A percentile compares a stretch with the other conserved stretches of the same genome.
These are phyloP conservation scores for Incumbomyces delicatus DNA, from an alignment of 2,329 filamentous ascomycete genomes.

Conservation along the genomic window DNA sequence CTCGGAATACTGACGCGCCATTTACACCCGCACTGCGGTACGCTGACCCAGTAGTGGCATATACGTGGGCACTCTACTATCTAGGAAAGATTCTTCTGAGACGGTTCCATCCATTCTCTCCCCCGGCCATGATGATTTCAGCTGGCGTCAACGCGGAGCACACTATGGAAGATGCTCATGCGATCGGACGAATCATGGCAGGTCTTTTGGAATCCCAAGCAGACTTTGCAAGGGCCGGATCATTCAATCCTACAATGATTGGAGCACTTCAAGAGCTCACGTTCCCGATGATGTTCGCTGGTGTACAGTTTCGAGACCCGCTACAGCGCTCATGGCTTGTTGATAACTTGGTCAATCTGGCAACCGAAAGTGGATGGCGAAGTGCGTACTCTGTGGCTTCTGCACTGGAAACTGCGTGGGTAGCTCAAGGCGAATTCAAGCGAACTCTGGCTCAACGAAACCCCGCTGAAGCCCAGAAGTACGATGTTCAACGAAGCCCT, in stretches of 20 bases:
- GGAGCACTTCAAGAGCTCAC: constrained; percentile 73
- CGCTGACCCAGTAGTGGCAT: constrained; percentile 75
- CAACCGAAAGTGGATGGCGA: constrained; percentile 76
- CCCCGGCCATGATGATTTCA: constrained; percentile 78
- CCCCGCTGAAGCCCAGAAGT: constrained; percentile 6
- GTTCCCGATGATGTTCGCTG: constrained; percentile 79
- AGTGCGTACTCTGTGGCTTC: constrained; percentile 70
- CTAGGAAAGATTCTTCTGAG: constrained; percentile 76
- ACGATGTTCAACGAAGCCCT: too few species aligned
- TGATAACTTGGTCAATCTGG: constrained; percentile 62
- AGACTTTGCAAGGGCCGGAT: constrained; percentile 23
- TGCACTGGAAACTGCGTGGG: constrained; percentile 79
- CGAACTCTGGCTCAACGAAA: constrained; percentile 28
- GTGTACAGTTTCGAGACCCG: constrained; percentile 63
- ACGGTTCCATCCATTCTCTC: constrained; percentile 79
- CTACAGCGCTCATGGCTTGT: constrained; percentile 71
- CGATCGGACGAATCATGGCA: constrained; percentile 70
- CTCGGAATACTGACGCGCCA: constrained; percentile 55
- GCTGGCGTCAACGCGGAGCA: constrained; percentile 65
- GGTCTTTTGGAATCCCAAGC: constrained; percentile 46
- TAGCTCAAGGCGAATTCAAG: constrained; percentile 44
- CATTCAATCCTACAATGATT: constrained; percentile 65
- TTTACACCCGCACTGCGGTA: constrained; percentile 78
- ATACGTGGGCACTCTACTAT: constrained; percentile 80
- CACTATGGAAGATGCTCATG: constrained; percentile 60